Percentiles rank a stretch among this genome's conserved stretches.
Evolutionary conservation across 148 eudicot genomes (phyloP).

Genomic region (Linanthus parryae): DNA sequence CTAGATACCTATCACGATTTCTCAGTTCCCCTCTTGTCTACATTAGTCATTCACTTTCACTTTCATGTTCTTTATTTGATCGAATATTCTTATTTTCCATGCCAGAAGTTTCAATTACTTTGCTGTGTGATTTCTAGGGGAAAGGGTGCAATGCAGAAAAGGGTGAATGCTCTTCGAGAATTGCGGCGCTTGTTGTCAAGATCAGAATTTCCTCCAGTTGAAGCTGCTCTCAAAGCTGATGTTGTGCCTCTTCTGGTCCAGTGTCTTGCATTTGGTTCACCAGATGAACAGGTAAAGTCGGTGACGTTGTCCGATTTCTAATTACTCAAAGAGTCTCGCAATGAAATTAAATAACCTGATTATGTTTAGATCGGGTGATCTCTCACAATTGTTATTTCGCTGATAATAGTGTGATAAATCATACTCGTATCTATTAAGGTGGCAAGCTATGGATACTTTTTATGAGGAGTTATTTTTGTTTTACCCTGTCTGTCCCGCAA

Average conservation of each 20-base stretch:
- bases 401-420: too few species aligned
- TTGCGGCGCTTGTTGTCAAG: slow-evolving; percentile 69
- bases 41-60: background rate
- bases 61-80: background rate
- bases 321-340: too few species aligned
- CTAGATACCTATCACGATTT: too few species aligned
- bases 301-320: too few species aligned
- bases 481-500: too few species aligned
- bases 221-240: slow-evolving; percentile 78
- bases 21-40: too few species aligned
- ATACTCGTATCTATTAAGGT: too few species aligned
- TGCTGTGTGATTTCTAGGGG: slow-evolving; percentile 41
- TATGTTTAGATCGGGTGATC: too few species aligned
- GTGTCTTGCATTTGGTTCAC: slow-evolving; percentile 88
- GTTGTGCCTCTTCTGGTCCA: slow-evolving; percentile 73
- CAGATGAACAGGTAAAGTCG: slow-evolving; percentile 98
- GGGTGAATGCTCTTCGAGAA: slow-evolving; percentile 67
- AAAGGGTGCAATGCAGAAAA: slow-evolving; percentile 74
- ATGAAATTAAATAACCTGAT: too few species aligned
- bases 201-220: slow-evolving; percentile 96
- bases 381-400: too few species aligned
- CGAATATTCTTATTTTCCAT: background rate
- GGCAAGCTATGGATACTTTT: too few species aligned
- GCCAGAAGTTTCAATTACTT: background rate
- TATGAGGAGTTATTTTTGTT: too few species aligned